Base-by-base conservation (phyloP, 23 red algal species). In the Cyanidium caldarium region DNA sequence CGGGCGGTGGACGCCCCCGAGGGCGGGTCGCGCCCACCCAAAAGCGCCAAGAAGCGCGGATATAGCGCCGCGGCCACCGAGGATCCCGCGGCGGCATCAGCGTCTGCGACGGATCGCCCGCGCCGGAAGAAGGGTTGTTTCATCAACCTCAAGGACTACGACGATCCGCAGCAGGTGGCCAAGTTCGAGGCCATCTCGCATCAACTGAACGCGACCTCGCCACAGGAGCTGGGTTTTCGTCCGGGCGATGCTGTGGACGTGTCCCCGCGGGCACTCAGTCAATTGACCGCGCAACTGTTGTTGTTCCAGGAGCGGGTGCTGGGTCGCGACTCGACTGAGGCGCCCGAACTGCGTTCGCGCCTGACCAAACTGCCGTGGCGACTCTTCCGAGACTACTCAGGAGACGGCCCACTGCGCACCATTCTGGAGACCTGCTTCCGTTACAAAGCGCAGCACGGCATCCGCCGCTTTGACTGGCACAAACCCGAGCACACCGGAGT, bases 341-440 rank as follows among this genome's bases (percentile, higher is more conserved):
- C 40, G n/a, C 42, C 38, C 33, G 21, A 61, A 38, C 46, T 65
- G n/a, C 45, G 44, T 15, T 37, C 72, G 10, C 40, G 37, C 26
- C 20, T 89, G 0, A 80, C 75, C 46, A 94, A 94, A 75, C 73
- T 94, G 38, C 87, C 87, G 33, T 42, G 68, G 56, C 68, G 71
- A 16, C 71, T 94, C 35, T 84, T 94, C 57, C 46, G 46, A 33
- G 73, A 94, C 72, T 86, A 72, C 38, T 36, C 44, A 15, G 45
- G 61, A 30, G 73, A 75, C 20, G 80, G 87, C n/a, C 46, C 67
- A 2, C 37, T 84, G 29, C 51, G 78, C 28, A 76, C 80, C 19
- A 79, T 84, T 29, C 80, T 94, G 10, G 40, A 51, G 44, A 67
- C 77, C 33, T 80, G 80, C 77, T 69, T 94, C 33, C 82, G 80